Evolutionary conservation across 768 basidiomycete species (phyloP).

Genomic region (Boletellus ananas): DNA sequence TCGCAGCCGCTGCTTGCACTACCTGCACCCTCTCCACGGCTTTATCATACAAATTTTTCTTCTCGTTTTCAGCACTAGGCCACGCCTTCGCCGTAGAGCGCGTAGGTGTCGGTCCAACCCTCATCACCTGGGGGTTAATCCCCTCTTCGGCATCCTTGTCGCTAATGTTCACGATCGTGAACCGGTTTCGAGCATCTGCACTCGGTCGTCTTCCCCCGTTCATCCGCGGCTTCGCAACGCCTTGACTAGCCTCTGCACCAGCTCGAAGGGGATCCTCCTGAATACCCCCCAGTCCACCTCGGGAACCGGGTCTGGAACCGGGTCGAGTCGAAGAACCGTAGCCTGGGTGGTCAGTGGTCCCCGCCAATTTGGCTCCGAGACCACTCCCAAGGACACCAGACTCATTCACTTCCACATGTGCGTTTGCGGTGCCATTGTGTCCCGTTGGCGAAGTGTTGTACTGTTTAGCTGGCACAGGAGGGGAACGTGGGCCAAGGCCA

Average conservation of each 20-base stretch:
- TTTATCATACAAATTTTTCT: constrained; percentile 36
- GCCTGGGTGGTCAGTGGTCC: constrained; percentile 29
- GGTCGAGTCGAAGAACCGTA: constrained; percentile 19
- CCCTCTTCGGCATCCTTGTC: constrained; percentile 39
- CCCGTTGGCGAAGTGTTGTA: constrained; percentile 29
- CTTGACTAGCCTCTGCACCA: constrained; percentile 2
- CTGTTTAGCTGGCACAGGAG: constrained; percentile 13
- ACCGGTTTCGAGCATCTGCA: constrained; percentile 30
- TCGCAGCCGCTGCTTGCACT: constrained; percentile 34
- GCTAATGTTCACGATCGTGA: constrained; percentile 42
- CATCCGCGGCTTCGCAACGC: constrained; percentile 6
- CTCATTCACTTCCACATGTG: constrained; percentile 18
- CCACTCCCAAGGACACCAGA: constrained; percentile 15
- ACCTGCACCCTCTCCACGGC: constrained; percentile 39
- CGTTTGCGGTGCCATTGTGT: constrained; percentile 17
- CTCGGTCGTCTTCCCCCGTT: constrained; percentile 32
- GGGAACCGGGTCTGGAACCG: constrained; percentile 8
- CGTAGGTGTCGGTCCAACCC: constrained; percentile 21
- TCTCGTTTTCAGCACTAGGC: constrained; percentile 44
- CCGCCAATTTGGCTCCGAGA: constrained; percentile 8
- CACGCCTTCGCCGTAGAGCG: constrained; percentile 22
- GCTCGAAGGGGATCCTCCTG: constrained; percentile 16
- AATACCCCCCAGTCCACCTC: constrained; percentile 22
- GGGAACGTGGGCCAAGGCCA: constrained; percentile 1
- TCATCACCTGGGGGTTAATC: constrained; percentile 16